Evolutionary conservation across 495 filamentous ascomycete species (phyloP), one percentile per base, ranked within the genome.

Genomic region (Friedmanniomyces simplex): DNA sequence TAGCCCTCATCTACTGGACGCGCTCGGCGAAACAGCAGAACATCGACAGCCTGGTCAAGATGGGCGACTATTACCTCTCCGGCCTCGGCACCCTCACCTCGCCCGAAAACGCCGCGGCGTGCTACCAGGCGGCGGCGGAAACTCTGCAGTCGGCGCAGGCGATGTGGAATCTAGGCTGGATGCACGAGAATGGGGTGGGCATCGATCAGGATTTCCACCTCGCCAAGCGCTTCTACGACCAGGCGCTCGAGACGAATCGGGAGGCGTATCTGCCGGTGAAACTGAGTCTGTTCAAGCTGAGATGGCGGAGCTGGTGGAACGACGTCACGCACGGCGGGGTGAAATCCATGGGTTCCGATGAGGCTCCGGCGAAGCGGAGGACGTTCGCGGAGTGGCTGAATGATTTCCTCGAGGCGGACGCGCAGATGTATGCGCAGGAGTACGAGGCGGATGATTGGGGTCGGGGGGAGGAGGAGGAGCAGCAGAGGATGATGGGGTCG

Each of bases 141-240:
- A 88, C 82, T 50, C 81, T 89, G 64, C 87, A 88, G 65, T 93
- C 88, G 66, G 91, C 91, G 25, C 93, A 97, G 73, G 94, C 94
- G 13, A 83, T 95, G 54, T 99, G 89, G 81, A 96, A 99, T 62
- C 76, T 99, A 13, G 93, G 93, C 14, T 99, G 93, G 93, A 97
- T 99, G 88, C 89, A 99, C 70, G 93, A 99, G 71, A 96, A 97
- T 66, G 93, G 93, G 1, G 76, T 97, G 46, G 89, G 91, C 12
- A 83, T 96, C 2, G 82, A 86, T 36, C 93, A 99, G 66, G 93
- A 99, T 68, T 99, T 93, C 68, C 93, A 97, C 67, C 83, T 99
- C 37, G 93, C 94, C 2, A 99, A 99, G 72, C 76, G 93, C 24
- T 94, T 87, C 71, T 99, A 99, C 66, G 93, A 99, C 66, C 77